Conservation (phyloP, 495 filamentous ascomycete genomes). For the Podospora pseudoanserina region DNA sequence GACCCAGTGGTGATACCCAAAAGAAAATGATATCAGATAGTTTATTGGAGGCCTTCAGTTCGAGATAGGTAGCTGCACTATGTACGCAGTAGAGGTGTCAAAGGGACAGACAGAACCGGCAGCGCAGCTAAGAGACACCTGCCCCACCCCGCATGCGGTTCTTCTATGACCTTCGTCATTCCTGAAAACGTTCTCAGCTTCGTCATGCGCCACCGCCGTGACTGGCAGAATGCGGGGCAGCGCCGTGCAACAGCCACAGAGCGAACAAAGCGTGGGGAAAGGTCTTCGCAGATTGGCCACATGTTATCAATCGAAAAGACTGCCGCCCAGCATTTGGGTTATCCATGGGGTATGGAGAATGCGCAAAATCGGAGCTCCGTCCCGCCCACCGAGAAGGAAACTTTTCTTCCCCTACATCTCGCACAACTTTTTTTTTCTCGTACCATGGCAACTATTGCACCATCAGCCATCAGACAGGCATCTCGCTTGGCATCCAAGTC, state of each 20-base stretch:
- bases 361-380: constrained; percentile 19
- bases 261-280: not conserved
- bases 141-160: not conserved
- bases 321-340: constrained; percentile 10
- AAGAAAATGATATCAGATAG: not conserved
- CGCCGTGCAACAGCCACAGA: not conserved
- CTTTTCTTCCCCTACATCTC: constrained; percentile 18
- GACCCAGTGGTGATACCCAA: not conserved
- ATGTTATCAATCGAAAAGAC: constrained; percentile 1
- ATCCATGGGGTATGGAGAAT: constrained; percentile 9
- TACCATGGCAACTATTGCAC: constrained; percentile 69
- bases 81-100: no score
- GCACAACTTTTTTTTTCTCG: constrained; percentile 7
- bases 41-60: not conserved
- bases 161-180: not conserved
- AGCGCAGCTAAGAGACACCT: not conserved
- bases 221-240: constrained; percentile 10
- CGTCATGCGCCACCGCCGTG: constrained; percentile 18
- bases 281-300: not conserved
- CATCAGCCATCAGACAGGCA: constrained; percentile 72
- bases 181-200: not conserved
- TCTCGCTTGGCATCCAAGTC: constrained; percentile 63
- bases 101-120: not conserved
- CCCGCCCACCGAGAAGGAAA: constrained; percentile 12
- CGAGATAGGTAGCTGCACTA: not conserved